Conservation (phyloP, 805 yeast genomes). For the Teunomyces gatunensis region DNA sequence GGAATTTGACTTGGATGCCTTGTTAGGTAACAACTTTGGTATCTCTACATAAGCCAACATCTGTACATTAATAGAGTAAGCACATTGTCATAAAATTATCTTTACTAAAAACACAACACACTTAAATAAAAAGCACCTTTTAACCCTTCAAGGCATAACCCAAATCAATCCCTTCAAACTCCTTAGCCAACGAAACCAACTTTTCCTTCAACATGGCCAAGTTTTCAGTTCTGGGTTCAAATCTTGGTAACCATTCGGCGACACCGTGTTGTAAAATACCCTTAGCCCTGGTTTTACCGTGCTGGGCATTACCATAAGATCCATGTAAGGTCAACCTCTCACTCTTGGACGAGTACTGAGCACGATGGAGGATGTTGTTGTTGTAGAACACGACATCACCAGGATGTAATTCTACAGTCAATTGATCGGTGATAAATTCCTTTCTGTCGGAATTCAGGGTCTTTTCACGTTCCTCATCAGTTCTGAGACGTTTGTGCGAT, state of each 20-base stretch:
- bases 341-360: conserved; percentile 35
- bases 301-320: conserved; percentile 44
- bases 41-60: conserved; percentile 12
- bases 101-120: background rate
- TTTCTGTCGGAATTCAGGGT: conserved; percentile 32
- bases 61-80: conserved; percentile 1
- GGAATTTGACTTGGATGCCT: conserved; percentile 88
- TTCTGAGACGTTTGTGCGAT: conserved; percentile 45
- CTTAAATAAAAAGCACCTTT: background rate
- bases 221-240: conserved; percentile 29
- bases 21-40: conserved; percentile 53
- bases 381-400: conserved; percentile 53
- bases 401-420: conserved; percentile 41
- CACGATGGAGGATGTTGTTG: conserved; percentile 50
- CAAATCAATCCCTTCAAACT: conserved; percentile 31
- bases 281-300: conserved; percentile 44
- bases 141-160: conserved; percentile 41
- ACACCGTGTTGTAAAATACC: conserved; percentile 57
- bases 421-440: conserved; percentile 38
- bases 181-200: conserved; percentile 25
- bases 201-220: conserved; percentile 27
- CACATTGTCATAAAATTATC: background rate
- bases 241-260: conserved; percentile 42
- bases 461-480: conserved; percentile 41
- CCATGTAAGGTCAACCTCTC: conserved; percentile 50